Base-by-base conservation (phyloP, 768 basidiomycete species). In the Russula sp. region DNA sequence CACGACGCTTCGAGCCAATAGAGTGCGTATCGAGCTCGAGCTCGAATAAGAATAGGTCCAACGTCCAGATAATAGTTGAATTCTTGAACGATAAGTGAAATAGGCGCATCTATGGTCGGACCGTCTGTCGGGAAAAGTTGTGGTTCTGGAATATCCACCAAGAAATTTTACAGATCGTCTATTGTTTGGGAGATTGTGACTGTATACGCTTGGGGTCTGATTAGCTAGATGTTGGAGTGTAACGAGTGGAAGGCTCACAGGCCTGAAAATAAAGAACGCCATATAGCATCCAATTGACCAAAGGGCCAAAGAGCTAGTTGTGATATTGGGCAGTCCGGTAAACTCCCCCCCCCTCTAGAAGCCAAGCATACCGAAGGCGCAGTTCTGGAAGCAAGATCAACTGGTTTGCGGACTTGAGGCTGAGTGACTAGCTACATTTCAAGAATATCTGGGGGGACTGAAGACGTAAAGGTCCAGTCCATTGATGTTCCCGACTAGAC, bases 251-350 rank as follows among this genome's bases (percentile, higher is more conserved):
- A n/a, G 14, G 8, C 46, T 14, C 51, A 73, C 72, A 73, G 51
- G 65, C 58, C 66, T 73, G 72, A 14, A 72, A 64, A 18, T 56
- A 51, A 29, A 73, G 67, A n/a, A 67, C 64, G 34, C 72, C 72
- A 48, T 68, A 73, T 6, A 73, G 54, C n/a, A 59, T 50, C 58
- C 65, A 72, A 55, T 71, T 70, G 50, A 72, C 54, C 22, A 73
- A 43, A 29, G 56, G 45, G 6, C 61, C 56, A 18, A 63, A 53
- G 29, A 58, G 45, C 56, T 63, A 35, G 7, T 20, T 1, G 6
- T 52, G 22, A 10, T 9, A 13, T 52, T 38, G 20, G 38, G 36
- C 35, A 52, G 20, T 20, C 36, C 14, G 6, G n/a, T 35, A 13
- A 14, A 11, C 36, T 22, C 14, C 25, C 25, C 25, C n/a, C 25